Base-by-base conservation (phyloP, 129 eudicot species). In the Pseudognaphalium luteoalbum region DNA sequence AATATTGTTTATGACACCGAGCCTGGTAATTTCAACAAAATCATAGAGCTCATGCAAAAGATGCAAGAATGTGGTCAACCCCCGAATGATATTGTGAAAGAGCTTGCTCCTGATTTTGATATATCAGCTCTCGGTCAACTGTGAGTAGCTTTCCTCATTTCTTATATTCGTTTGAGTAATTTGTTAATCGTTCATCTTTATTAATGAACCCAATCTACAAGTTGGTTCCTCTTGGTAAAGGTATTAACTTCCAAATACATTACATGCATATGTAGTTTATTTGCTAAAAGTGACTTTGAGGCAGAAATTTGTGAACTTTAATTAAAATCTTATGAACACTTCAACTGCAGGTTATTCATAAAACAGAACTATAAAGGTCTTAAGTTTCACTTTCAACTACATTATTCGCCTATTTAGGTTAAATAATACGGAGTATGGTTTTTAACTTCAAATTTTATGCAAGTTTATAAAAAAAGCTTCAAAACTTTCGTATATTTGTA, bases 11-110 rank as follows among this genome's bases (percentile, higher is more conserved):
- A 91, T 65, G 99, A 91, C 57, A 83, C 83, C 3, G 97, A 89
- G 73, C 94, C 97, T 12, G 81, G 81, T 37, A 91, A 95, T 83
- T 95, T 91, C 86, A 91, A 88, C 94, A 95, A 91, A 83, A 89
- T 95, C 61, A 88, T 95, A 68, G 97, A 95, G 81, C 93, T 95
- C 69, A 95, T 95, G 99, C 99, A 95, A 82, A 91, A 89, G 77
- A 95, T 95, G 97, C 99, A 95, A 85, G 99, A 95, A 67, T 95
- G 99, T 76, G 99, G 99, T 56, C 99, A 95, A 76, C 99, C 99
- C 6, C 99, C 99, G 2, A 91, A 83, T 50, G 99, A 95, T 76
- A 95, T 95, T 59, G 96, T 91, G 30, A 91, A 89, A 76, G 97
- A 95, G 74, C 92, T 95, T 19, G 96, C 92, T 76, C 99, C 99